These are phyloP conservation scores for Epichloe coenophiala DNA, from an alignment of 2,329 filamentous ascomycete genomes.

Conservation along the genomic window DNA sequence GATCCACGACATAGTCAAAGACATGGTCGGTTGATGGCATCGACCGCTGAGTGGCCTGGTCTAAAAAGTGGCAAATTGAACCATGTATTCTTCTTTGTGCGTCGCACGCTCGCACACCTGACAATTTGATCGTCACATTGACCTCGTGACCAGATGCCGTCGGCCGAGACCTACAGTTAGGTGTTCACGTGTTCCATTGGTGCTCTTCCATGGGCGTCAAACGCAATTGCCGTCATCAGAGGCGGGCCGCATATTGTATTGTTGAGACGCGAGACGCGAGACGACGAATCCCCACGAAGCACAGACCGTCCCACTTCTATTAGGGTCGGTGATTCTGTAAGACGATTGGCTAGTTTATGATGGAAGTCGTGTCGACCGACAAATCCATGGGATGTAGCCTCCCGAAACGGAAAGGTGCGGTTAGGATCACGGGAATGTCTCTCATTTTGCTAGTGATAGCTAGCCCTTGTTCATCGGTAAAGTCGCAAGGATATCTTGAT, in stretches of 20 bases:
- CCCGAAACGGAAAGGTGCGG: neutral
- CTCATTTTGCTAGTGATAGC: too few species aligned
- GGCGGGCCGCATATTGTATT: neutral
- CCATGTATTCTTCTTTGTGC: neutral
- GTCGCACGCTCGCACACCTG: neutral
- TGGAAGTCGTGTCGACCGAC: neutral
- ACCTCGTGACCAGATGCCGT: conserved; percentile 5
- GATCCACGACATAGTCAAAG: neutral
- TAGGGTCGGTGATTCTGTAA: conserved; percentile 6
- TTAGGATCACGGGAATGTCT: neutral
- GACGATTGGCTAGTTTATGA: conserved; percentile 9
- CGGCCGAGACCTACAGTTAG: conserved; percentile 9
- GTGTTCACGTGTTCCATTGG: neutral
- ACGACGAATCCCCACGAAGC: neutral
- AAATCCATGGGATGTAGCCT: neutral
- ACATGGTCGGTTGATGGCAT: neutral
- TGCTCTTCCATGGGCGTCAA: too few species aligned
- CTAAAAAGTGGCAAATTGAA: neutral
- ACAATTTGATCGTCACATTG: neutral
- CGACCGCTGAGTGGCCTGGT: neutral
- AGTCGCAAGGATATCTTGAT: neutral
- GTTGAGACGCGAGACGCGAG: neutral
- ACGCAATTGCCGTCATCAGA: neutral
- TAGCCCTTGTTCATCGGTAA: neutral
- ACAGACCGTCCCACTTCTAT: neutral